Percentiles rank a stretch among this genome's conserved stretches.
These are phyloP conservation scores for Anaeramoeba ignava DNA, from an alignment of 78 protist species.

Conservation along the genomic window DNA sequence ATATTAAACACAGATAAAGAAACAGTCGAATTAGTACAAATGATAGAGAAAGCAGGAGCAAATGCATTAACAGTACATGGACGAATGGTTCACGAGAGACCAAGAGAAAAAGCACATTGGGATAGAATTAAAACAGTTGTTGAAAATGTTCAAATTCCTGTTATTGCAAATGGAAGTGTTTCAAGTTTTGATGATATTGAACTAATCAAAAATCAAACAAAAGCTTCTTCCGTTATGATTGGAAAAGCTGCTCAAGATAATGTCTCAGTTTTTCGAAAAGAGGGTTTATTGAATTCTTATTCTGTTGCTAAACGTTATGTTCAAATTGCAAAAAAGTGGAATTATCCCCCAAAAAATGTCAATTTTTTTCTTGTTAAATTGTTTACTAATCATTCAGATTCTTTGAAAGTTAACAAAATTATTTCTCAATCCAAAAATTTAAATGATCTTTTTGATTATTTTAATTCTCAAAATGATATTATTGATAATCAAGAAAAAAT, in stretches of 20 bases:
- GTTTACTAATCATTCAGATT: not conserved
- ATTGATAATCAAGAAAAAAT: not conserved
- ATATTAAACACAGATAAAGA: not conserved
- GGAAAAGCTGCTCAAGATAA: slow-evolving; percentile 28
- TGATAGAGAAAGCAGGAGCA: slow-evolving; percentile 33
- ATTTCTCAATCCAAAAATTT: not conserved
- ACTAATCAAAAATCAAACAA: not conserved
- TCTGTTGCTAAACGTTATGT: not conserved
- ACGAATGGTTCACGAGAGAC: slow-evolving; percentile 2
- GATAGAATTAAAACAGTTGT: slow-evolving; percentile 7
- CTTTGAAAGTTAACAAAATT: too few species aligned
- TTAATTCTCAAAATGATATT: not conserved
- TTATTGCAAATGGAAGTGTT: slow-evolving; percentile 19
- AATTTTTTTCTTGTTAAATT: not conserved
- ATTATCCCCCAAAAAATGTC: not conserved
- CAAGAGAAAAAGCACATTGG: slow-evolving; percentile 15
- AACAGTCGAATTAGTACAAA: slow-evolving; percentile 10
- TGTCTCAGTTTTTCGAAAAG: not conserved
- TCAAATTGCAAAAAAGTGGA: not conserved
- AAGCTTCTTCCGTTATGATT: slow-evolving; percentile 14
- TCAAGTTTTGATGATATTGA: not conserved
- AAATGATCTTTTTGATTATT: not conserved
- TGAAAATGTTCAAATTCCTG: not conserved
- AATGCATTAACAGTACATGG: slow-evolving; percentile 41
- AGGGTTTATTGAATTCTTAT: not conserved